Conservation (phyloP, 208 protist genomes). For the Leishmania aethiopica region DNA sequence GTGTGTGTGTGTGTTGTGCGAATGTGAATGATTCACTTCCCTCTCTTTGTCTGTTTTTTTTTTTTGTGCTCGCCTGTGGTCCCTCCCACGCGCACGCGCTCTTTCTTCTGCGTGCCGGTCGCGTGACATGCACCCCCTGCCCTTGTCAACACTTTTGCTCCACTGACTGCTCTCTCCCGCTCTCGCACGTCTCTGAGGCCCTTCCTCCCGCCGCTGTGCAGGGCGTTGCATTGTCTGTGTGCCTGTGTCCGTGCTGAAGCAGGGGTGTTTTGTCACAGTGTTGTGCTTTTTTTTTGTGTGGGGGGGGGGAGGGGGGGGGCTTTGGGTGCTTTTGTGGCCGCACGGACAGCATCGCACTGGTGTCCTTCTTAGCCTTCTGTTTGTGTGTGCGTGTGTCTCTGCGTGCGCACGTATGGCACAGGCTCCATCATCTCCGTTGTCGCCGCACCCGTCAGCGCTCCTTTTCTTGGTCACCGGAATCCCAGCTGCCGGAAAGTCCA, state of each 20-base stretch:
- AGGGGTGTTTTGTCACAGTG: not conserved
- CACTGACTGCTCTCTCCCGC: not conserved
- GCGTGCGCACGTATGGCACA: not conserved
- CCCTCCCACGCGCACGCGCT: not conserved
- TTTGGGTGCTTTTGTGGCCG: not conserved
- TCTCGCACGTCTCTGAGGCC: not conserved
- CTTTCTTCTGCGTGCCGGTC: not conserved
- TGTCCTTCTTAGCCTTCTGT: not conserved
- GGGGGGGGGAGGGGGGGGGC: not conserved
- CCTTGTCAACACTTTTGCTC: not conserved
- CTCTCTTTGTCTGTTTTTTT: not conserved
- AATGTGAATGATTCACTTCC: not conserved
- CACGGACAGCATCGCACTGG: not conserved
- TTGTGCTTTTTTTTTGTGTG: not conserved
- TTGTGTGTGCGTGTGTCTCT: not conserved
- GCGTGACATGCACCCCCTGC: not conserved
- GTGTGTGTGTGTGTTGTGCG: not conserved
- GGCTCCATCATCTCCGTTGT: too few species aligned
- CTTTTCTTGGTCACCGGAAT: constrained; percentile 69
- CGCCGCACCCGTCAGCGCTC: not conserved
- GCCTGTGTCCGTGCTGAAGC: not conserved
- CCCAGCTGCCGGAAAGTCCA: constrained; percentile 70
- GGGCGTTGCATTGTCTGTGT: not conserved
- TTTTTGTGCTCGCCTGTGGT: not conserved
- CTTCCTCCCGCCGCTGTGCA: not conserved